Base-by-base conservation (phyloP, 805 yeast species). In the Blastobotrys muscicola region DNA sequence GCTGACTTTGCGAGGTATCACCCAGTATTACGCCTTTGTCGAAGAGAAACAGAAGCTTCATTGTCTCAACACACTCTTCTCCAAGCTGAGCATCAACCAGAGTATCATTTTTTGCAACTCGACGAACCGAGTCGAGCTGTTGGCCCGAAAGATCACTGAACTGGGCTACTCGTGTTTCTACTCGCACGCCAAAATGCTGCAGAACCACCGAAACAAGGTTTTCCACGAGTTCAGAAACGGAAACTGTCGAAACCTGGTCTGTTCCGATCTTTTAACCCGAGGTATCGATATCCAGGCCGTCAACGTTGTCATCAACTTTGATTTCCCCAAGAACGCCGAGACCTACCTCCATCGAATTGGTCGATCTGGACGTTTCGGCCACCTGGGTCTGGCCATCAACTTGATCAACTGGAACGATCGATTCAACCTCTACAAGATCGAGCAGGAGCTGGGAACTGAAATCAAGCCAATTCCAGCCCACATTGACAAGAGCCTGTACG, bases 221-320 rank as follows among this genome's bases (percentile, higher is more conserved):
- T 92, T 92, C 78, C 98, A 92, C 63, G 97, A 92, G 66, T 92
- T 92, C 66, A 84, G 98, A 73, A 95, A 86, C 62, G 98, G 98
- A 40, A 87, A 85, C 64, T 96, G 92, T 60, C 82, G 98, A 70
- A 92, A 92, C 60, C 74, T 92, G 58, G 98, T 92, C 34, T 92
- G 98, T 68, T 85, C 97, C 1, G 98, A 92, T 69, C 72, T 92
- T 50, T 75, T 92, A 51, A 90, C 97, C 29, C 84, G 97, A 74
- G 97, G 98, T 76, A 92, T 92, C 58, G 98, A 92, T 73, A 90
- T 92, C 57, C 97, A 92, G 67, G 97, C 97, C 5, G 98, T 92
- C 51, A 92, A 92, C 61, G 97, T 92, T 38, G 98, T 92, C 40
- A 85, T 92, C 58, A 92, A 92, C 69, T 92, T 92, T 63, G 98